phyloP scores from a whole-genome alignment of 2,329 filamentous ascomycete genomes.

The Chaetomiaceae sp. region DNA sequence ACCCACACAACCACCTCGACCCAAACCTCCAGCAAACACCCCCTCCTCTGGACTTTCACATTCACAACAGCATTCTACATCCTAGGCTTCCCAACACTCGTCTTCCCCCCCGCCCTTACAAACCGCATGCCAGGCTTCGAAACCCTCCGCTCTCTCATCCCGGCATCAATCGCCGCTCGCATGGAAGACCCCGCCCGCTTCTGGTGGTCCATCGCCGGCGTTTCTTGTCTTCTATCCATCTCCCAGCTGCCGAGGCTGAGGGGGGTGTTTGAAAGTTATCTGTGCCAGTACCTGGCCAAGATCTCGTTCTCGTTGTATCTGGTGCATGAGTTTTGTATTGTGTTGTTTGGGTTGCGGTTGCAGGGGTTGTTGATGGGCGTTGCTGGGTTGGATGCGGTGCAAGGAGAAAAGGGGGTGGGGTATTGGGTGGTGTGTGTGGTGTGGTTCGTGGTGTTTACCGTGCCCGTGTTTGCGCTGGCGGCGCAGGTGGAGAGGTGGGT shows the following conservation, averaged over 20 bases:
- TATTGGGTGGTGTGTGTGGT: conserved; percentile 1
- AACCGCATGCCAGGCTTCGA: conserved; percentile 4
- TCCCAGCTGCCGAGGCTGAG: conserved; percentile 2
- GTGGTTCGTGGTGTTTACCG: conserved; percentile 1
- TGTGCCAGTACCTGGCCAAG: conserved; percentile 4
- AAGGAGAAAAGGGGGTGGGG: not conserved
- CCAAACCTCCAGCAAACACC: not conserved
- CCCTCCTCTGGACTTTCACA: not conserved
- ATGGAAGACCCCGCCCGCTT: conserved; percentile 10
- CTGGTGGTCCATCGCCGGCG: conserved; percentile 6
- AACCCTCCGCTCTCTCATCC: conserved; percentile 1
- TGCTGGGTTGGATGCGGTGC: not conserved
- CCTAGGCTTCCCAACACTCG: conserved; percentile 1
- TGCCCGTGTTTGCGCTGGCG: conserved; percentile 5
- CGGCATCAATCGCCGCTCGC: not conserved
- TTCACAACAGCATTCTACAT: not conserved
- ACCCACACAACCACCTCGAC: not conserved
- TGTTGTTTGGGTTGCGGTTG: conserved; percentile 1
- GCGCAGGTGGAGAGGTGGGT: conserved; percentile 8
- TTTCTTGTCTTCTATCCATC: not conserved
- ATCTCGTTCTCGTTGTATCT: conserved; percentile 5
- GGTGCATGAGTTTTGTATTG: conserved; percentile 8
- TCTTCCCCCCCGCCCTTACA: not conserved
- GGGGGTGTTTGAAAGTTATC: not conserved
- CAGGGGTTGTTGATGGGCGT: not conserved